These are phyloP conservation scores for Aciculosporium take DNA, from an alignment of 2,329 filamentous ascomycete genomes.

Conservation along the genomic window DNA sequence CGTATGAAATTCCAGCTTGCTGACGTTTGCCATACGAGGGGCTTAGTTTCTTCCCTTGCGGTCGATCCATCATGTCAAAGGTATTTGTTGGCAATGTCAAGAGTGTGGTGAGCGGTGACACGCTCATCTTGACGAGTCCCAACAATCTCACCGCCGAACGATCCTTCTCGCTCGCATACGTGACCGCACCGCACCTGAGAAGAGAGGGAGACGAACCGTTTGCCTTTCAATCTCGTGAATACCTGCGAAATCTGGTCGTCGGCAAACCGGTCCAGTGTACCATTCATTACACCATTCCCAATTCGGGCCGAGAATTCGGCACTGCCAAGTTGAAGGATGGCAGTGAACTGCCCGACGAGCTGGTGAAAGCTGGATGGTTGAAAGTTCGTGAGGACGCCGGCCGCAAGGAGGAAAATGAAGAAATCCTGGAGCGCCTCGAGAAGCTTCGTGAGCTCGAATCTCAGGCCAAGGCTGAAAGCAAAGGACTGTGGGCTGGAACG, in stretches of 20 bases:
- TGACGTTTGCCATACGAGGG: not conserved
- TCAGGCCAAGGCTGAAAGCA: constrained; percentile 61
- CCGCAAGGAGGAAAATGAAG: constrained; percentile 74
- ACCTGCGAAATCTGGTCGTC: constrained; percentile 67
- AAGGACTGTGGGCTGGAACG: constrained; percentile 63
- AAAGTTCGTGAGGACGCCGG: constrained; percentile 91
- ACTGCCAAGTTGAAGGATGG: constrained; percentile 64
- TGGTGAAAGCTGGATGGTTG: constrained; percentile 79
- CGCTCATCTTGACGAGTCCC: constrained; percentile 67
- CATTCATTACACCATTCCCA: constrained; percentile 76
- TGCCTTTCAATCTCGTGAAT: constrained; percentile 90
- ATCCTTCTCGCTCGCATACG: constrained; percentile 79
- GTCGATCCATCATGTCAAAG: constrained; percentile 31
- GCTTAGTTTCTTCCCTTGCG: constrained; percentile 8
- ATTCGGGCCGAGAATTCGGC: constrained; percentile 77
- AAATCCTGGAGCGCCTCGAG: constrained; percentile 57
- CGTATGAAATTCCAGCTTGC: not conserved
- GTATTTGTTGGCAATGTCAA: constrained; percentile 65
- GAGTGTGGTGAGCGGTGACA: constrained; percentile 87
- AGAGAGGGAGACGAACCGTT: constrained; percentile 86
- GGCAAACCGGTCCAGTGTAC: constrained; percentile 80
- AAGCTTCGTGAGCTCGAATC: constrained; percentile 64
- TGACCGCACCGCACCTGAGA: constrained; percentile 72
- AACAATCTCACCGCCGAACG: constrained; percentile 73
- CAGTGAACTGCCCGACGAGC: constrained; percentile 62